Conservation (phyloP, 805 yeast species). For the Zygotorulaspora florentina region DNA sequence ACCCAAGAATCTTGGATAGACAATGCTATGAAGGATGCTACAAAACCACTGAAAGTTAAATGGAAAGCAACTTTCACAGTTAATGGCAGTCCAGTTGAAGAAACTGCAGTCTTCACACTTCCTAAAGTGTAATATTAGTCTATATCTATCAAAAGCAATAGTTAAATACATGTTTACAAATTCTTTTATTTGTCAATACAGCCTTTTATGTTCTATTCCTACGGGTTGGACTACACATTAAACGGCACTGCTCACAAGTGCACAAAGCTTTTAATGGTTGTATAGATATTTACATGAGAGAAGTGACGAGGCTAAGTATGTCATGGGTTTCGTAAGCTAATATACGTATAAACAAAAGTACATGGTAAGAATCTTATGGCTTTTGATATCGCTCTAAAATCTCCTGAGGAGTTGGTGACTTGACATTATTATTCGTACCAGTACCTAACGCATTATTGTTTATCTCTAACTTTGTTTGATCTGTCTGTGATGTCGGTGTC, state of each 20-base stretch:
- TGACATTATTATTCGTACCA: conserved; percentile 15
- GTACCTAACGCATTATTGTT: neutral
- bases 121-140: conserved; percentile 27
- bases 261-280: too few species aligned
- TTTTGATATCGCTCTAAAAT: conserved; percentile 34
- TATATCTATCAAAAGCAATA: neutral
- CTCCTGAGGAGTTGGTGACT: conserved; percentile 35
- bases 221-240: neutral
- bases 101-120: conserved; percentile 50
- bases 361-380: conserved; percentile 14
- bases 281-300: too few species aligned
- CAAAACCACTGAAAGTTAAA: conserved; percentile 56
- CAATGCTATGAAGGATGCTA: conserved; percentile 33
- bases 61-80: conserved; percentile 63
- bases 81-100: conserved; percentile 48
- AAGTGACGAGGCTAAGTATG: too few species aligned
- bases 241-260: too few species aligned
- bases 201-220: neutral
- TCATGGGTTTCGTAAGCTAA: too few species aligned
- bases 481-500: conserved; percentile 6
- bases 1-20: conserved; percentile 44
- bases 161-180: neutral
- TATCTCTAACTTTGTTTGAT: conserved; percentile 1
- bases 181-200: neutral
- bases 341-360: too few species aligned